Base-by-base conservation (phyloP, 257 asterid species). In the Gentiana dahurica region DNA sequence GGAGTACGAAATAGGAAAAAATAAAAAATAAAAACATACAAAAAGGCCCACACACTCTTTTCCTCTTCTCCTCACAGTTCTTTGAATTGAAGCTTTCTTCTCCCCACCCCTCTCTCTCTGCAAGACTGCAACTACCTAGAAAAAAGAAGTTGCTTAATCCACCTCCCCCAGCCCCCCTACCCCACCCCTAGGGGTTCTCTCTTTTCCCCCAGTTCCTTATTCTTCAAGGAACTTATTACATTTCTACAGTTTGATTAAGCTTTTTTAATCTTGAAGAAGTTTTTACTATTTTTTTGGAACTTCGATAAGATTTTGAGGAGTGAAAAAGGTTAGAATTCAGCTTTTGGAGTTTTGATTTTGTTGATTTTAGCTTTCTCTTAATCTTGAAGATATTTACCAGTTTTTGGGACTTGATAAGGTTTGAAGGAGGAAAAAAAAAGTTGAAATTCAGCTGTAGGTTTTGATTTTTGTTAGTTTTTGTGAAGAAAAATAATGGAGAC, bases 401-500 rank as follows among this genome's bases (percentile, higher is more conserved):
- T 4, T 33, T 24, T 3, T 52, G 3, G 24, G 9, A 41, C 9
- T 41, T 10, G 46, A 41, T 41, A 41, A 36, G 39, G 6, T 8
- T 12, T 24, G 24, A 8, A 33, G 6, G 35, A 33, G 9, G 34
- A 9, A 34, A 13, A 37, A 13, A 24, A 24, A 24, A 24, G 11
- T 58, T 48, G 13, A 36, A 53, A 51, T 44, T 15, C 39, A 4
- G 15, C 8, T 48, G 24, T 24, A 24, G 24, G 24, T 45, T 15
- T 32, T 7, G 53, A 35, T 57, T 43, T 53, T 48, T 53, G 36
- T 24, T 24, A 24, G 24, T 24, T 32, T 34, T 59, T 1, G 54
- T 49, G 9, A 49, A 35, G 15, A 8, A 10, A 48, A 6, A 8
- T 2, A 8, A 82, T 88, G 95, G 95, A 88, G 51, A 57, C 78